A percentile compares a stretch with the other conserved stretches of the same genome.
Evolutionary conservation across 768 basidiomycete species (phyloP).

Genomic region (Lepiota venenata): DNA sequence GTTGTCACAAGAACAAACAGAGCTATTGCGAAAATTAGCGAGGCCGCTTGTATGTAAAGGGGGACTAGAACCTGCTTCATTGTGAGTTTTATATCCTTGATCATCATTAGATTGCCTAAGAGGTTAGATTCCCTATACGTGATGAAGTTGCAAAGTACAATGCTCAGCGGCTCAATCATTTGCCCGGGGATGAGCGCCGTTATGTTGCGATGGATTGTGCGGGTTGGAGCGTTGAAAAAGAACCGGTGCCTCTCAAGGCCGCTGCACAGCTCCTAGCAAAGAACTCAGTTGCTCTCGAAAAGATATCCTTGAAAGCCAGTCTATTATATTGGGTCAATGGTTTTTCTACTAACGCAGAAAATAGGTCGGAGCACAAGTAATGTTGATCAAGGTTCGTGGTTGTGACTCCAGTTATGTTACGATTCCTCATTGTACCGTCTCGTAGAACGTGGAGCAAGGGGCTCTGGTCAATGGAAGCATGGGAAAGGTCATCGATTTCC

Average conservation of each 20-base stretch:
- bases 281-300: constrained; percentile 41
- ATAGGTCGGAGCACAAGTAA: constrained; percentile 77
- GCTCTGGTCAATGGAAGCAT: constrained; percentile 65
- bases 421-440: not conserved
- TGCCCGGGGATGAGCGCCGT: constrained; percentile 32
- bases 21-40: constrained; percentile 49
- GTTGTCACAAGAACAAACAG: constrained; percentile 50
- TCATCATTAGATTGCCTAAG: not conserved
- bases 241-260: constrained; percentile 24
- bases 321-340: not conserved
- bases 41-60: constrained; percentile 51
- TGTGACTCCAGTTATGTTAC: not conserved
- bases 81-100: constrained; percentile 43
- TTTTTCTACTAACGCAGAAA: not conserved
- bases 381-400: constrained; percentile 56
- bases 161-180: constrained; percentile 45
- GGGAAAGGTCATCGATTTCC: constrained; percentile 50
- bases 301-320: constrained; percentile 46
- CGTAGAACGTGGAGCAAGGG: constrained; percentile 60
- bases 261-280: constrained; percentile 38
- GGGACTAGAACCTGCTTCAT: constrained; percentile 75
- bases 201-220: constrained; percentile 43
- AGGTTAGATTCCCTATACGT: constrained; percentile 66
- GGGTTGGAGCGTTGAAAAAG: constrained; percentile 35
- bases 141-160: constrained; percentile 79